Evolutionary conservation across 2,329 filamentous ascomycete species (phyloP).

Genomic region (Colletotrichum euphorbiae): DNA sequence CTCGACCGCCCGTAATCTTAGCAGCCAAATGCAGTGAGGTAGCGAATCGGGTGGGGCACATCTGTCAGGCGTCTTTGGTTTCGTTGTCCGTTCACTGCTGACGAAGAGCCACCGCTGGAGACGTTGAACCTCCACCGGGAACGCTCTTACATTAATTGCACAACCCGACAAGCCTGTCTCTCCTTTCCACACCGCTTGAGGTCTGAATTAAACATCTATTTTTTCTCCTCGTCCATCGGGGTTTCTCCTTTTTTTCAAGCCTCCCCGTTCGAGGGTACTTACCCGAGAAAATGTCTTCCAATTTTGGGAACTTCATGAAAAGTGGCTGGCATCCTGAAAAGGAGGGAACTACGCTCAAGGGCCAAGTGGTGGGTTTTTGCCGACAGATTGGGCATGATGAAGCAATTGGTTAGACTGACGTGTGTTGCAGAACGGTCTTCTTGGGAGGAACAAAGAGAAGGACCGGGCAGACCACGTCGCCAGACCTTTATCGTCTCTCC

Average conservation of each 20-base stretch:
- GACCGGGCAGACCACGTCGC: slow-evolving; percentile 53
- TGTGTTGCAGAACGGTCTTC: slow-evolving; percentile 57
- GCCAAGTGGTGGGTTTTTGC: slow-evolving; percentile 57
- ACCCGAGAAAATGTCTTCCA: slow-evolving; percentile 51
- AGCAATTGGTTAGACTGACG: slow-evolving; percentile 8
- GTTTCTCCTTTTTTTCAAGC: neutral
- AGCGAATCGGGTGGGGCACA: slow-evolving; percentile 15
- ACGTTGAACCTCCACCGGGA: slow-evolving; percentile 30
- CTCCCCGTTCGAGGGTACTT: neutral
- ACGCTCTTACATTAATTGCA: slow-evolving; percentile 29
- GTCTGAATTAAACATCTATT: neutral
- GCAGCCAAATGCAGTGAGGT: slow-evolving; percentile 21
- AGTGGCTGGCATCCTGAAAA: slow-evolving; percentile 66
- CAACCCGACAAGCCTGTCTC: slow-evolving; percentile 14
- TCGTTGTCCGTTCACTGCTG: slow-evolving; percentile 23
- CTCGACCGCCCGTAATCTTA: slow-evolving; percentile 15
- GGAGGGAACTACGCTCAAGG: slow-evolving; percentile 53
- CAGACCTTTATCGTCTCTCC: slow-evolving; percentile 75
- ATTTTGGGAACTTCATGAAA: slow-evolving; percentile 62
- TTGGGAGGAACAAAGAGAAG: slow-evolving; percentile 55
- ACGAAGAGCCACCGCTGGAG: slow-evolving; percentile 33
- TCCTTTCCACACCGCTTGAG: slow-evolving; percentile 24
- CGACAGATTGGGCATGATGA: slow-evolving; percentile 1
- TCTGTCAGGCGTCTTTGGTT: neutral
- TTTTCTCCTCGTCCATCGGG: neutral